A percentile compares a stretch with the other conserved stretches of the same genome.
Evolutionary conservation across 2,329 filamentous ascomycete genomes (phyloP).

Genomic region (Claviceps capensis): DNA sequence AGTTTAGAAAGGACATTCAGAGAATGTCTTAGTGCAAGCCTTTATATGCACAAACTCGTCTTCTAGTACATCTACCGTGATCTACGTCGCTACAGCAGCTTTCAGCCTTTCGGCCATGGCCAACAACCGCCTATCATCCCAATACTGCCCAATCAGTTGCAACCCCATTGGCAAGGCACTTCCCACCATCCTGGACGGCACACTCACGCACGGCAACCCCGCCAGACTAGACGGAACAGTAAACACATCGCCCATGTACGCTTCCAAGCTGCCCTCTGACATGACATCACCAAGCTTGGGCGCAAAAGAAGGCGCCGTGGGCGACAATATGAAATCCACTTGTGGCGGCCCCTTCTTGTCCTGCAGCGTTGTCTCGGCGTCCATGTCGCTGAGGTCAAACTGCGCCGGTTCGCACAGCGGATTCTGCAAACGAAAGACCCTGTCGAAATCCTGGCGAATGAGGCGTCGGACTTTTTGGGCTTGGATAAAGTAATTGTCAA

Average conservation of each 20-base stretch:
- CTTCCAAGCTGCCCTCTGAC: constrained; percentile 47
- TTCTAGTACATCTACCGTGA: neutral
- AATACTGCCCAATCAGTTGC: constrained; percentile 71
- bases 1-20: neutral
- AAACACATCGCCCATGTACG: constrained; percentile 88
- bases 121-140: constrained; percentile 55
- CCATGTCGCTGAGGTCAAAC: constrained; percentile 48
- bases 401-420: constrained; percentile 44
- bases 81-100: constrained; percentile 19
- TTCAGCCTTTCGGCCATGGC: constrained; percentile 33
- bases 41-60: constrained; percentile 1
- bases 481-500: constrained; percentile 93
- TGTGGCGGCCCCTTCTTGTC: constrained; percentile 44
- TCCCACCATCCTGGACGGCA: constrained; percentile 40
- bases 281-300: constrained; percentile 48
- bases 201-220: constrained; percentile 74
- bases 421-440: constrained; percentile 57
- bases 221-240: constrained; percentile 91
- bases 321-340: constrained; percentile 78
- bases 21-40: neutral
- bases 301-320: constrained; percentile 68
- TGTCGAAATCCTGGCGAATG: constrained; percentile 77
- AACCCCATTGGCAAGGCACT: constrained; percentile 37
- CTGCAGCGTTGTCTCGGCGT: constrained; percentile 34
- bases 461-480: constrained; percentile 77